phyloP scores from a whole-genome alignment of 2,329 filamentous ascomycete genomes.

The Arthroderma sp. region DNA sequence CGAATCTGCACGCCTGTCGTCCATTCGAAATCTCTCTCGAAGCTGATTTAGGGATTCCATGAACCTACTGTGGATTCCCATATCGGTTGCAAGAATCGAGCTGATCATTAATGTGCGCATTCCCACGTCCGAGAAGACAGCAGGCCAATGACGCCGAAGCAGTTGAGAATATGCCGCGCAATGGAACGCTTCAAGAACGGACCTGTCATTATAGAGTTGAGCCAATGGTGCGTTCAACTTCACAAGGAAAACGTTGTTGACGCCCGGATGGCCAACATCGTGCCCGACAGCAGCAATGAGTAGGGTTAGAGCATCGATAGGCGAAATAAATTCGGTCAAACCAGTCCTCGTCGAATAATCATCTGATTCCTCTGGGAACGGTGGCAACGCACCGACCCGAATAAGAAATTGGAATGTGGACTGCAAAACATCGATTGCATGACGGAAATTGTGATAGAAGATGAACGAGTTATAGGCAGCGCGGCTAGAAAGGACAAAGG shows the following conservation, averaged over 20 bases:
- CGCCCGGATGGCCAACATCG: constrained; percentile 91
- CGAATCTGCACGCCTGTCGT: constrained; percentile 48
- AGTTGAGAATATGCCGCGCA: constrained; percentile 96
- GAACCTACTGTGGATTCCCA: constrained; percentile 94
- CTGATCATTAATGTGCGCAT: constrained; percentile 91
- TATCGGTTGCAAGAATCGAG: constrained; percentile 93
- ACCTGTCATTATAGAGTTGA: constrained; percentile 92
- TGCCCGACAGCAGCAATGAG: constrained; percentile 95
- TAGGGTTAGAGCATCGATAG: constrained; percentile 78
- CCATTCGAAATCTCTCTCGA: constrained; percentile 61
- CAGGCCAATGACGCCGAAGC: constrained; percentile 79
- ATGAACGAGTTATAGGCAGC: constrained; percentile 94
- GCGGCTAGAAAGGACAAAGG: constrained; percentile 76
- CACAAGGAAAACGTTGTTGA: constrained; percentile 93
- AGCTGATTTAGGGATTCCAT: constrained; percentile 77
- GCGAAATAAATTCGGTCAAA: constrained; percentile 62
- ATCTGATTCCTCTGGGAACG: constrained; percentile 40
- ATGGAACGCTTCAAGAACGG: constrained; percentile 92
- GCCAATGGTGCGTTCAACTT: constrained; percentile 85
- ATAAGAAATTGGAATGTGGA: constrained; percentile 85
- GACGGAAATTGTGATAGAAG: constrained; percentile 95
- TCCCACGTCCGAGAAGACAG: constrained; percentile 60
- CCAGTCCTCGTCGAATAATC: constrained; percentile 39
- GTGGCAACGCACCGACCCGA: constrained; percentile 60
- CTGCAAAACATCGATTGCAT: constrained; percentile 91